These are phyloP conservation scores for Podospora anserina DNA, from an alignment of 495 filamentous ascomycete species.

Conservation along the genomic window DNA sequence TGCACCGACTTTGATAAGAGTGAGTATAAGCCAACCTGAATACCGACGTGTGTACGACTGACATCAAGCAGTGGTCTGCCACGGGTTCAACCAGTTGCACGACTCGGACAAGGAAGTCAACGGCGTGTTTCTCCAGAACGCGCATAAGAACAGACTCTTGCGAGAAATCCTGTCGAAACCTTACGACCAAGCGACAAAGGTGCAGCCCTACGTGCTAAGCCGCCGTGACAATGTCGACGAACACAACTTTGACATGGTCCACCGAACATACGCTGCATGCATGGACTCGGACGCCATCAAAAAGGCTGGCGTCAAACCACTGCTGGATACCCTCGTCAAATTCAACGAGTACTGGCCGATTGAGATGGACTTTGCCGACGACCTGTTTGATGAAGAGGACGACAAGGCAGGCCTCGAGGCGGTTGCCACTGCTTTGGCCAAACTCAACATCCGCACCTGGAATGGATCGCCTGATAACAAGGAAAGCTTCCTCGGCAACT, in stretches of 20 bases:
- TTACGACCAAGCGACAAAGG: constrained; percentile 32
- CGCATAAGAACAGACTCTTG: constrained; percentile 50
- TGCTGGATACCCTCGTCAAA: constrained; percentile 45
- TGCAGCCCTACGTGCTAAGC: not conserved
- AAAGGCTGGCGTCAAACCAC: constrained; percentile 52
- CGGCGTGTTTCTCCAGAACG: not conserved
- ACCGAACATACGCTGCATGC: constrained; percentile 62
- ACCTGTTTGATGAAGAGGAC: not conserved
- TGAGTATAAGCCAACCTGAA: constrained; percentile 17
- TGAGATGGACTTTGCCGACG: not conserved
- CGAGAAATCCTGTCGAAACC: constrained; percentile 62
- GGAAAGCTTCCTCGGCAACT: not conserved
- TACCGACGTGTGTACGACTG: not conserved
- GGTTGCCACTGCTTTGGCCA: not conserved
- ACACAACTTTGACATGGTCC: constrained; percentile 64
- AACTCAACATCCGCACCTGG: not conserved
- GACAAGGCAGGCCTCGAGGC: not conserved
- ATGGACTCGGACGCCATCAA: constrained; percentile 56
- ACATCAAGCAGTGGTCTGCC: constrained; percentile 52
- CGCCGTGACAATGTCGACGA: constrained; percentile 43
- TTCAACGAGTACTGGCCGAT: constrained; percentile 17
- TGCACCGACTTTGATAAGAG: constrained; percentile 64
- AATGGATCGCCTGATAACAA: not conserved
- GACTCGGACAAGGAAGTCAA: too few species aligned
- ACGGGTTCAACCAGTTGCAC: constrained; percentile 48